These are phyloP conservation scores for Raffaelea deltoideospora DNA, from an alignment of 2,329 filamentous ascomycete genomes.

Conservation along the genomic window DNA sequence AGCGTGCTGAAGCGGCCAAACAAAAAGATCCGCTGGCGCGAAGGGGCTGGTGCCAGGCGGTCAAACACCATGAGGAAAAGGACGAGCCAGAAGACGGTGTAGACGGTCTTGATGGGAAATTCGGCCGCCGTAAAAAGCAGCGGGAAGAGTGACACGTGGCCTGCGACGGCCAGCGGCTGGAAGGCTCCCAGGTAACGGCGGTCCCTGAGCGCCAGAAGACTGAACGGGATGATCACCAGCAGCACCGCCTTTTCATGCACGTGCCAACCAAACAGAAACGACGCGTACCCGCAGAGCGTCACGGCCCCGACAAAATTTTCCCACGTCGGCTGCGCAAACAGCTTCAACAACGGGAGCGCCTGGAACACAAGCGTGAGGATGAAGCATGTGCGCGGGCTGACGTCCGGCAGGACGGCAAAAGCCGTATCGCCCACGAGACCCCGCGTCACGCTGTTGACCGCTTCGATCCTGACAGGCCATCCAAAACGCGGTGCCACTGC, in stretches of 20 bases:
- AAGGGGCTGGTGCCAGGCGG: constrained; percentile 68
- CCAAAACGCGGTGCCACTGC: constrained; percentile 72
- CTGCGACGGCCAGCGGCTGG: constrained; percentile 77
- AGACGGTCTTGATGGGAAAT: constrained; percentile 85
- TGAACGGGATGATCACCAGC: constrained; percentile 89
- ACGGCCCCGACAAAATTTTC: constrained; percentile 79
- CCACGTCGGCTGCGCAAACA: constrained; percentile 71
- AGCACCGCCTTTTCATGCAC: constrained; percentile 96
- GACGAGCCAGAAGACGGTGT: constrained; percentile 84
- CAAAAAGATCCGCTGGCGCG: constrained; percentile 67
- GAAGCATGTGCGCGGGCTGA: constrained; percentile 70
- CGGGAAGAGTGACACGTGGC: constrained; percentile 90
- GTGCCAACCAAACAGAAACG: constrained; percentile 96
- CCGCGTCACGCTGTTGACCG: constrained; percentile 77
- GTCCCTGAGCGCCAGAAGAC: constrained; percentile 77
- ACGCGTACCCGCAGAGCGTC: constrained; percentile 87
- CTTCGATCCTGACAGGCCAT: constrained; percentile 54
- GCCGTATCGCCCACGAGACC: constrained; percentile 86
- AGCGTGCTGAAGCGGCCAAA: constrained; percentile 81
- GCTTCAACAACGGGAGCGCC: constrained; percentile 60
- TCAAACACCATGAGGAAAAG: constrained; percentile 79
- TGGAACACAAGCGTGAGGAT: constrained; percentile 71
- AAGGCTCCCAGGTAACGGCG: constrained; percentile 85
- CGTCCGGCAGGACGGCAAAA: constrained; percentile 82
- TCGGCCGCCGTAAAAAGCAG: constrained; percentile 83